Evolutionary conservation across 352 stramenopile genomes (phyloP), one percentile per base, ranked within the genome.

Genomic region (Globisporangium radiosum): DNA sequence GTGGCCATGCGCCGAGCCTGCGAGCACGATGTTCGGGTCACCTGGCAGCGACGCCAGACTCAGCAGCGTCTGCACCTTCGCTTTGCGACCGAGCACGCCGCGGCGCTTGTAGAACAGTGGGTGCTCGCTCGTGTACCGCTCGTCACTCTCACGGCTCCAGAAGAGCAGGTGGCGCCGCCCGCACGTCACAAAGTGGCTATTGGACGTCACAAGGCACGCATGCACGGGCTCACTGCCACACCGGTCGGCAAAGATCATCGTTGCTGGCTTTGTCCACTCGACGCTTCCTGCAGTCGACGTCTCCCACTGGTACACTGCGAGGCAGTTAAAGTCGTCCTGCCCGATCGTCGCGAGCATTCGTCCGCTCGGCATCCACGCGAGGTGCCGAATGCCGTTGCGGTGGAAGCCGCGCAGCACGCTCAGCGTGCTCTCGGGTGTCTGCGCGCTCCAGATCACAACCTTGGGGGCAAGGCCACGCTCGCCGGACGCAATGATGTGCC

Each of bases 271-370:
- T 45, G 40, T 71, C 81, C 81, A 90, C 60, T 87, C 78, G 7
- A 84, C 40, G 7, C 52, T 19, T 6, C 65, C 38, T 39, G 10
- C 7, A 37, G 13, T 4, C 11, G 49, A 33, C 53, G 67, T 71
- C 37, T 73, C 70, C 82, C 85, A 94, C 57, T 94, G 81, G 60
- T 92, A 92, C 7, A 94, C 70, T 3, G 82, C 80, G 40, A 92
- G 71, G 39, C 79, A 86, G 47, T 92, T 75, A 54, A 79, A 79
- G 33, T 76, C 63, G 38, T 91, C 85, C 56, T 90, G 70, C 0
- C 85, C 85, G 38, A 94, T 63, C 7, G 68, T 84, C 19, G 91
- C 67, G 15, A 94, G 71, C 9, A 73, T 83, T 11, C 79, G 71
- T 38, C 83, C 81, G 36, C 82, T 87, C n/a, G 76, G 63, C 69